These are phyloP conservation scores for Cyclostephanos tholiformis DNA, from an alignment of 108 stramenopile genomes.

Conservation along the genomic window DNA sequence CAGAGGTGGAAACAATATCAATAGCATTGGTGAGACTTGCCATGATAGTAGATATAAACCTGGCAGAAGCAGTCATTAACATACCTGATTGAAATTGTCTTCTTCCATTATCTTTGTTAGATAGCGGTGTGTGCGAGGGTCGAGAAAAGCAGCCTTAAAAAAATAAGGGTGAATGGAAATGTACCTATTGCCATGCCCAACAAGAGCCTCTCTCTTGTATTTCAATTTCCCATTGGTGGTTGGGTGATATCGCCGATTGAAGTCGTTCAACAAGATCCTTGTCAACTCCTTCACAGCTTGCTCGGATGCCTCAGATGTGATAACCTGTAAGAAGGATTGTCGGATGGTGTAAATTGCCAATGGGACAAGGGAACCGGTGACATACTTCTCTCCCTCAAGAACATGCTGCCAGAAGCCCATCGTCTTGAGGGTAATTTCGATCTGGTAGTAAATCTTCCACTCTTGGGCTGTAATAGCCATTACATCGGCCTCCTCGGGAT, in stretches of 20 bases:
- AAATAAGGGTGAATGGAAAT: not conserved
- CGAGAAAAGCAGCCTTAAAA: not conserved
- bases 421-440: not conserved
- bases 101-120: too few relatives aligned
- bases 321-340: not conserved
- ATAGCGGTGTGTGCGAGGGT: not conserved
- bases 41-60: too few relatives aligned
- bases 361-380: conserved; percentile 2
- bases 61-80: too few relatives aligned
- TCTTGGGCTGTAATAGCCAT: not conserved
- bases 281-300: not conserved
- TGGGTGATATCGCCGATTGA: conserved; percentile 1
- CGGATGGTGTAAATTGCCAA: not conserved
- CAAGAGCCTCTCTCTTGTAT: not conserved
- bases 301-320: not conserved
- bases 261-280: not conserved
- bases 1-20: too few relatives aligned
- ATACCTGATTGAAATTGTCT: too few relatives aligned
- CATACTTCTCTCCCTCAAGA: conserved; percentile 10
- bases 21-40: too few relatives aligned
- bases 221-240: not conserved
- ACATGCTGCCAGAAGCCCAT: not conserved
- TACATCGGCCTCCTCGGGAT: not conserved
- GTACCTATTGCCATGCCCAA: not conserved
- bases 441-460: not conserved